Evolutionary conservation across 2,329 filamentous ascomycete genomes (phyloP), one percentile per base, ranked within the genome.

Genomic region (Mycogone perniciosa): DNA sequence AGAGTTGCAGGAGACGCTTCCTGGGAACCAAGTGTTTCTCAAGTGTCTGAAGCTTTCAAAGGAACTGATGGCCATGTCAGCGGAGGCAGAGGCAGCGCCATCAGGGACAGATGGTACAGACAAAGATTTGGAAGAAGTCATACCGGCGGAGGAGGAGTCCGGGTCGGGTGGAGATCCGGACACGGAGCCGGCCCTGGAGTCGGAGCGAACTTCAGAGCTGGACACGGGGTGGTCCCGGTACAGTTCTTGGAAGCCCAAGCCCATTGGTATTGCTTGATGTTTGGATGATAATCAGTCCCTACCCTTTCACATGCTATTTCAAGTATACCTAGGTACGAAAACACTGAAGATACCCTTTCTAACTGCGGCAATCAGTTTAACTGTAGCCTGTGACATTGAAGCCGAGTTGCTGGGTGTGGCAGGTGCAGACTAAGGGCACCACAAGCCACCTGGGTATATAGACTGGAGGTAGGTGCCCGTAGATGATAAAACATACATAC

Each of bases 211-310:
- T 8, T 26, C 45, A 5, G 60, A 61, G 40, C 51, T 56, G 29
- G 57, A 58, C 40, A 56, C 56, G 44, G 67, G 64, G 11, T 83
- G 80, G 80, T 67, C 68, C 26, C 66, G 68, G 51, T 77, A 75
- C 56, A 65, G 76, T 6, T 61, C 67, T 2, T 84, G 80, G 80
- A 74, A 72, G 52, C 72, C 79, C 7, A 80, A 76, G 57, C 80
- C 80, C 0, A 82, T 83, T 57, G 80, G 80, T 5, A 67, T 77
- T 47, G 71, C 76, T 7, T 82, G 59, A 68, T 13, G 29, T 9
- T 29, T 35, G 6, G n/a, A 42, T 29, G 20, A 42, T 42, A 8
- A 27, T 3, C 20, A 20, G 20, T 20, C 20, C 20, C 20, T 20
- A 20, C 20, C 20, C 20, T 20, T 20, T 20, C 20, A 20, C 20